Evolutionary conservation across 805 yeast genomes (phyloP), one percentile per base, ranked within the genome.

Genomic region (Cyberlindnera lachancei): DNA sequence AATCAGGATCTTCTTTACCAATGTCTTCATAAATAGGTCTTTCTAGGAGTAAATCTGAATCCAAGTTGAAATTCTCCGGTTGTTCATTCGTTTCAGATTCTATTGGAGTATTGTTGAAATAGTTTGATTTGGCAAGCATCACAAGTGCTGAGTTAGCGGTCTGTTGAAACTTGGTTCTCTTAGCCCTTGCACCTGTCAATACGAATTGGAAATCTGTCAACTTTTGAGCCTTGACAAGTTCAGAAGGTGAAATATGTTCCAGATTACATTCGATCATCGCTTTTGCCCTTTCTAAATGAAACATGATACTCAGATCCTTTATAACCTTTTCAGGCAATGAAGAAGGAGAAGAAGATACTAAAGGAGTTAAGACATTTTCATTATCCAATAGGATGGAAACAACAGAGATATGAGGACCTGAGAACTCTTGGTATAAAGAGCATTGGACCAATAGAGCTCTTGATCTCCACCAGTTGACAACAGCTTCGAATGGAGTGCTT

Each of bases 101-200:
- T 29, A 72, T 64, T 30, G 20, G 18, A 7, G 36, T 25, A 20
- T 35, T 37, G 36, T 41, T 43, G 35, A 41, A 45, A 19, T 49
- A 43, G 24, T 40, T 38, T 3, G 70, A 64, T 40, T 73, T 69
- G 2, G 97, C 97, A 15, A 90, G 58, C 17, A 86, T 72, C 12
- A 88, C 70, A 38, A 90, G 68, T 24, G 85, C 75, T 1, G 95
- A 71, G 17, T 79, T 71, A n/a, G 78, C 73, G 21, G 64, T 67
- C 29, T 68, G 67, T 58, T 90, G 97, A 53, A 64, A 84, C 54
- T 83, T 83, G 4, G 97, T 90, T 50, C 92, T 68, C 52, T 77
- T 80, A 8, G 95, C 96, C 45, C 77, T 77, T 35, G 92, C 83
- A 44, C 97, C 97, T 1, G 96, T 82, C 28, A 90, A 59, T 1